Evolutionary conservation across 2,329 filamentous ascomycete genomes (phyloP), one percentile per base, ranked within the genome.

Genomic region (Colletotrichum theobromicola): DNA sequence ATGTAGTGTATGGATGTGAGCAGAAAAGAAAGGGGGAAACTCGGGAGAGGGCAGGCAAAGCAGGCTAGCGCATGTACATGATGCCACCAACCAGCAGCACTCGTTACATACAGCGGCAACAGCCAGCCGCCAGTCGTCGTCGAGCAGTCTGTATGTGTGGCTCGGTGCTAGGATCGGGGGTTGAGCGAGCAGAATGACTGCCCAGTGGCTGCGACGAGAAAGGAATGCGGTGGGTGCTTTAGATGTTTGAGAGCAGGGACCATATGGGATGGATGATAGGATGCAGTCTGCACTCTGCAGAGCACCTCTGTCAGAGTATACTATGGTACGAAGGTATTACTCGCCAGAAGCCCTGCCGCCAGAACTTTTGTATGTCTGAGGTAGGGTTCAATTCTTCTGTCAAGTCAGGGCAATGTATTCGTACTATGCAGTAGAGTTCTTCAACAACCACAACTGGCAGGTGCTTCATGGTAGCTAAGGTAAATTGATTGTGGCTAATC

Each of bases 181-280:
- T 46, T 28, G 34, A n/a, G 28, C 13, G 62, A 74, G 72, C 67
- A 74, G 67, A 72, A 72, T 58, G 42, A 46, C 68, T 74, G 72
- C 72, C 57, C 62, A 58, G 72, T 72, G 62, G 55, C 72, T 72
- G 55, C 24, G 24, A 55, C 32, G 10, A 50, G 30, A 18, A 58
- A 62, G 30, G 58, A 26, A 35, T n/a, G 15, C 24, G 34, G 26
- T 32, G n/a, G 13, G 34, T 46, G 61, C 62, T 65, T 15, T 18
- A 21, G 53, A 61, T 32, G 66, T 61, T 69, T 69, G 57, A 69
- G 57, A 62, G 34, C 32, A 57, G 53, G 66, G 66, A 55, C 34
- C 21, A 57, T 67, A 57, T 67, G 53, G 46, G 50, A 60, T 67
- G 61, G n/a, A 21, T 32, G 60, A 21, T 32, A 18, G 26, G 15